Percentiles rank a stretch among this genome's conserved stretches.
Conservation (phyloP, 2,329 filamentous ascomycete genomes). For the Aspergillus eucalypticola region DNA sequence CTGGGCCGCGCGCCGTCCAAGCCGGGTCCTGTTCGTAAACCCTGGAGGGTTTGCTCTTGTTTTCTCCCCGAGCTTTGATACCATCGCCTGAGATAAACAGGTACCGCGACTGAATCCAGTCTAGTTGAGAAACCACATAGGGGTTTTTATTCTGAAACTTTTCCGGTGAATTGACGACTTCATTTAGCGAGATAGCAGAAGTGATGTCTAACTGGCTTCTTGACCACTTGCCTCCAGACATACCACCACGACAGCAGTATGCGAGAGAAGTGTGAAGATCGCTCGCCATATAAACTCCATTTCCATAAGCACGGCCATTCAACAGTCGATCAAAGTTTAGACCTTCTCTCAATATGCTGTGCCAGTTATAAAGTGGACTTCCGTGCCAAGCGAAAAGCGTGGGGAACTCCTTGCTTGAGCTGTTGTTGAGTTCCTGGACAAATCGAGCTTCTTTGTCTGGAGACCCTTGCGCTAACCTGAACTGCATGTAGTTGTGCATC, state of each 20-base stretch:
- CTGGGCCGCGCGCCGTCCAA: conserved; percentile 45
- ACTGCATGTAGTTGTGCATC: conserved; percentile 72
- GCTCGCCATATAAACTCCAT: conserved; percentile 80
- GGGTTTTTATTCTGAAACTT: conserved; percentile 52
- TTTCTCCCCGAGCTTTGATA: background rate
- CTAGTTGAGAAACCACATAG: conserved; percentile 69
- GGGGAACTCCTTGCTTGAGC: conserved; percentile 52
- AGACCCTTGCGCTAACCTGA: conserved; percentile 82
- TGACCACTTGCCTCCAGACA: conserved; percentile 55
- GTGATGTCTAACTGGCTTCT: conserved; percentile 63
- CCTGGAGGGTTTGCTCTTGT: background rate
- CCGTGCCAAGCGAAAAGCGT: conserved; percentile 89
- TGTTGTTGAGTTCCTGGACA: conserved; percentile 58
- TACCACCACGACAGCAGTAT: too few relatives aligned
- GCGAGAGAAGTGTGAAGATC: conserved; percentile 56
- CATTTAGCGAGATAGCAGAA: conserved; percentile 71
- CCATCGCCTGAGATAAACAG: conserved; percentile 62
- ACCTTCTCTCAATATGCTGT: conserved; percentile 81
- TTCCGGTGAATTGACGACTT: conserved; percentile 73
- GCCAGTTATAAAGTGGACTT: conserved; percentile 76
- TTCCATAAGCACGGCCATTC: conserved; percentile 70
- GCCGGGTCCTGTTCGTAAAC: conserved; percentile 42
- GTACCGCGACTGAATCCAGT: conserved; percentile 91
- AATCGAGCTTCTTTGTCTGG: conserved; percentile 84
- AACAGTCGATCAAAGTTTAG: conserved; percentile 66